These are phyloP conservation scores for Hemisphaericaspora xylanilytica DNA, from an alignment of 1,139 yeast genomes.

Conservation along the genomic window DNA sequence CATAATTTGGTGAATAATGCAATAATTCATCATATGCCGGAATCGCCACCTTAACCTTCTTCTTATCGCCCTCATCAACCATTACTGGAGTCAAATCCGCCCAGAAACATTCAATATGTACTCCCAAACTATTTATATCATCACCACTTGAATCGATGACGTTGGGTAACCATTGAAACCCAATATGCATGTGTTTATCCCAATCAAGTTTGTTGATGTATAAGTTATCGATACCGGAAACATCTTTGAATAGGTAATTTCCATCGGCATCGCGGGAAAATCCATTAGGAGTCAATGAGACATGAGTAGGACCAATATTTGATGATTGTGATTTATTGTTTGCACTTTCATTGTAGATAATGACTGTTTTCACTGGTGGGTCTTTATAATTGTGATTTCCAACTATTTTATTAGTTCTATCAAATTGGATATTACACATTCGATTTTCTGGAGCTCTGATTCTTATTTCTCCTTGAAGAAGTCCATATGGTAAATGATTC, in stretches of 20 bases:
- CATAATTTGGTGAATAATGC: conserved; percentile 61
- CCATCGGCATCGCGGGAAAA: conserved; percentile 50
- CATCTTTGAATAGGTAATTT: conserved; percentile 50
- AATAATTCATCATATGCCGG: conserved; percentile 72
- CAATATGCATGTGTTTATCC: conserved; percentile 56
- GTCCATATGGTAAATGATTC: conserved; percentile 56
- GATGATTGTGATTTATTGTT: too few relatives aligned
- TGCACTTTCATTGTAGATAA: conserved; percentile 41
- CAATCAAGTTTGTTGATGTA: conserved; percentile 65
- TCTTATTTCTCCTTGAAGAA: conserved; percentile 60
- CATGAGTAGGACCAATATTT: too few relatives aligned
- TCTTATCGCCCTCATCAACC: too few relatives aligned
- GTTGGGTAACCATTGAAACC: conserved; percentile 77
- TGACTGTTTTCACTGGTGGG: conserved; percentile 60
- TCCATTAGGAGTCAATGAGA: conserved; percentile 58
- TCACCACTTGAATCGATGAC: conserved; percentile 43
- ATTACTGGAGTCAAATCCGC: conserved; percentile 47
- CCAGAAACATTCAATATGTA: conserved; percentile 68
- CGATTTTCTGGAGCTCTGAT: conserved; percentile 63
- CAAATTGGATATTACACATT: conserved; percentile 58
- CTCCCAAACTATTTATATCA: conserved; percentile 44
- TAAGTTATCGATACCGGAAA: conserved; percentile 61
- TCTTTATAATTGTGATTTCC: conserved; percentile 18
- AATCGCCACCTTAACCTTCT: conserved; percentile 37
- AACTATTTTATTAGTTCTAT: conserved; percentile 16